Evolutionary conservation across 305 asterid genomes (phyloP), one percentile per base, ranked within the genome.

Genomic region (Fraxinus nigra): DNA sequence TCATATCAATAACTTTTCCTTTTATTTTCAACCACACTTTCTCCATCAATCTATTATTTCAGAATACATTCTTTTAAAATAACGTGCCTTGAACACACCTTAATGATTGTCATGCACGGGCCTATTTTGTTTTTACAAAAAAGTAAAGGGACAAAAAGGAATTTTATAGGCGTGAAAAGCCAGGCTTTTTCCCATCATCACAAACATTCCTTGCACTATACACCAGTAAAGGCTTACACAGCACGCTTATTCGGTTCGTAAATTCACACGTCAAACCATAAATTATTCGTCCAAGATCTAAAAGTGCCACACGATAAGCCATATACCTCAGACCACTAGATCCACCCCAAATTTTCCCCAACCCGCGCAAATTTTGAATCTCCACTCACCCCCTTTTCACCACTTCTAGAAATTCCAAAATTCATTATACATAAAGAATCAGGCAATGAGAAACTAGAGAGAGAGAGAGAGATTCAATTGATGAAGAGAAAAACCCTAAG

Each of bases 401-500:
- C 72, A 9, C 78, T 59, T 76, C 37, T 26, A 18, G 33, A 54
- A 76, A 84, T 35, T 74, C 20, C 82, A 78, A 26, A 67, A 69
- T 69, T 34, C 75, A 69, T 18, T 22, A 1, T 34, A 34, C 43
- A 70, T 26, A n/a, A 22, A 51, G 51, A 20, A 2, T 40, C 11
- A 16, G 7, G 70, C 22, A 80, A 34, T 40, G 75, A 74, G 18
- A 81, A 67, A 69, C 34, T 65, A 80, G 22, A 56, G 79, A 54
- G 78, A 38, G 48, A 73, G 30, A 32, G 73, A 46, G 69, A 76
- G 56, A 76, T 61, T 77, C 46, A 56, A 59, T 73, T 82, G 84
- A 91, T 89, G 97, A 90, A 88, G 91, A 81, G 87, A 34, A 92
- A 86, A 83, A n/a, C 84, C 80, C 81, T 24, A 14, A 84, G 30